Evolutionary conservation across 1,139 yeast genomes (phyloP).

Genomic region (Hanseniaspora gamundiae): DNA sequence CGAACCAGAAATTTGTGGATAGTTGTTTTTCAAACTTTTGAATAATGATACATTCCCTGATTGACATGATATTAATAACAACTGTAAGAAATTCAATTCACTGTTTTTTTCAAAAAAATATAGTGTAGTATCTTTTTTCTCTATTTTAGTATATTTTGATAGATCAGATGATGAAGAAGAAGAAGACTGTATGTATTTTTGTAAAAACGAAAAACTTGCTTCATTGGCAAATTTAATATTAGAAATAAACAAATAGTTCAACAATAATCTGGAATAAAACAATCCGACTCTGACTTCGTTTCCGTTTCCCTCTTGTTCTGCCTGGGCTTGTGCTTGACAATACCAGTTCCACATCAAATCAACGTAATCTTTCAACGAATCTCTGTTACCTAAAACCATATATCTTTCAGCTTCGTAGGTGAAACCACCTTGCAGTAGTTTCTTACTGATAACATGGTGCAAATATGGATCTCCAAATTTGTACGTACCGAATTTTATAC

Average conservation of each 20-base stretch:
- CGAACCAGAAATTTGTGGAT: conserved; percentile 28
- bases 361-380: conserved; percentile 42
- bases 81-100: conserved; percentile 56
- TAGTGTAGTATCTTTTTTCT: conserved; percentile 19
- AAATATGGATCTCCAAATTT: conserved; percentile 66
- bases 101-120: conserved; percentile 23
- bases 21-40: conserved; percentile 41
- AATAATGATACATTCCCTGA: conserved; percentile 41
- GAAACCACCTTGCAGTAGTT: conserved; percentile 33
- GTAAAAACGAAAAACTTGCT: conserved; percentile 24
- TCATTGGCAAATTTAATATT: conserved; percentile 48
- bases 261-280: conserved; percentile 48
- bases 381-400: conserved; percentile 54
- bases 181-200: conserved; percentile 27
- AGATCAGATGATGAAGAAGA: conserved; percentile 9
- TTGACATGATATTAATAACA: conserved; percentile 51
- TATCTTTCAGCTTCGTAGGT: conserved; percentile 46
- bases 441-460: conserved; percentile 63
- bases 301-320: conserved; percentile 20
- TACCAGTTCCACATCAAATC: conserved; percentile 50
- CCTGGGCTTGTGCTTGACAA: conserved; percentile 15
- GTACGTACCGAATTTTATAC: conserved; percentile 34
- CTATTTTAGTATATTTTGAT: conserved; percentile 11
- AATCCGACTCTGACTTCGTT: conserved; percentile 33
- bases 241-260: conserved; percentile 55